phyloP scores from a whole-genome alignment of 2,329 filamentous ascomycete species.

The Cadophora gregata region DNA sequence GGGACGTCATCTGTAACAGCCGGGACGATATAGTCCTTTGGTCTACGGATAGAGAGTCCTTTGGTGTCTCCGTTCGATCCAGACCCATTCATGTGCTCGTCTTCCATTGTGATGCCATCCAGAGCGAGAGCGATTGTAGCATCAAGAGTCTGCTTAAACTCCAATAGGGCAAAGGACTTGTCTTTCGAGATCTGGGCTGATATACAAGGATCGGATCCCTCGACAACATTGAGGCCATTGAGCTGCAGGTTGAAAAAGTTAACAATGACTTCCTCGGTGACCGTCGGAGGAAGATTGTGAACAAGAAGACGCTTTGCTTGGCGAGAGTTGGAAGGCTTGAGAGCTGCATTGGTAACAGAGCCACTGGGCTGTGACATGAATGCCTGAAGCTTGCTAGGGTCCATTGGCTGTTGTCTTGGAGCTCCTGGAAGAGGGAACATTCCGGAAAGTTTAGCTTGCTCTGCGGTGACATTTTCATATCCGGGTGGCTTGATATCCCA shows the following conservation, averaged over 20 bases:
- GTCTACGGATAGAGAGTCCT: conserved; percentile 79
- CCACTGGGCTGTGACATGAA: conserved; percentile 91
- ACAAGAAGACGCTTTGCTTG: conserved; percentile 93
- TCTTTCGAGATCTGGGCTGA: conserved; percentile 83
- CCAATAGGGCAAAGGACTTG: conserved; percentile 80
- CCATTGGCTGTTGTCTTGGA: conserved; percentile 93
- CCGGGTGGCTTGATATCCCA: conserved; percentile 99
- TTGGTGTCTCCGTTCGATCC: conserved; percentile 53
- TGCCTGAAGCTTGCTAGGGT: conserved; percentile 89
- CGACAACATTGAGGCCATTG: conserved; percentile 93
- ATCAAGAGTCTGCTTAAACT: conserved; percentile 87
- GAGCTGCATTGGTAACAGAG: conserved; percentile 68
- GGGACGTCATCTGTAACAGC: conserved; percentile 74
- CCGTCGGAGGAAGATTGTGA: conserved; percentile 76
- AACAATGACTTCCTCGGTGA: conserved; percentile 77
- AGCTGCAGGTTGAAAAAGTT: conserved; percentile 96
- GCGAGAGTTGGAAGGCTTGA: conserved; percentile 91
- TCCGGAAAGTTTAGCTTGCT: conserved; percentile 97
- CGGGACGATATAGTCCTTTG: conserved; percentile 97
- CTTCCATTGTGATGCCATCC: conserved; percentile 88
- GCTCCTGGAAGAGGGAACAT: conserved; percentile 99
- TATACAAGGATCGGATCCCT: conserved; percentile 82
- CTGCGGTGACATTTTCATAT: conserved; percentile 97
- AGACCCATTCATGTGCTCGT: conserved; percentile 64
- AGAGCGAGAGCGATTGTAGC: conserved; percentile 90